Evolutionary conservation across 2,329 filamentous ascomycete species (phyloP).

Genomic region (Penicillium sp.): DNA sequence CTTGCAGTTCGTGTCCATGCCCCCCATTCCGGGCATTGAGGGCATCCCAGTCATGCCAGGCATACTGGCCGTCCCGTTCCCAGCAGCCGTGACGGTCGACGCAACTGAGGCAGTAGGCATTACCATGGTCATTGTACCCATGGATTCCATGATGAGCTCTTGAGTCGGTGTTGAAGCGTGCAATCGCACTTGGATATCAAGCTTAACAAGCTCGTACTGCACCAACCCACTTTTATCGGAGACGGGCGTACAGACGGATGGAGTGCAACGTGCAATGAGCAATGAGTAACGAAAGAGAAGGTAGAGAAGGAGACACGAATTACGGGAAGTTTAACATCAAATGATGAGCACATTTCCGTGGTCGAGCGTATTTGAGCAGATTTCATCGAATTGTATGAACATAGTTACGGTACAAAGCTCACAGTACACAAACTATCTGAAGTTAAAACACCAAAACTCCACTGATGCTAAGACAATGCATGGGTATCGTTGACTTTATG

Average conservation of each 20-base stretch:
- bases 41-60: neutral
- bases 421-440: neutral
- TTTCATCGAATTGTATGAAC: slow-evolving; percentile 8
- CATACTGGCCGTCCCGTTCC: neutral
- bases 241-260: neutral
- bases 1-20: slow-evolving; percentile 28
- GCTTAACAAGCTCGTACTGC: neutral
- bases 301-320: neutral
- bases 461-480: neutral
- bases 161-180: neutral
- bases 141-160: slow-evolving; percentile 6
- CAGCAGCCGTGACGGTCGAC: neutral
- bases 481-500: slow-evolving; percentile 17
- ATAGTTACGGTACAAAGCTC: neutral
- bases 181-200: neutral
- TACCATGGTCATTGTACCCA: slow-evolving; percentile 8
- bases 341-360: slow-evolving; percentile 11
- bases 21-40: slow-evolving; percentile 13
- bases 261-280: neutral
- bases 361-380: slow-evolving; percentile 24
- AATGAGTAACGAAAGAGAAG: neutral
- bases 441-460: neutral
- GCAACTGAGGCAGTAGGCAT: slow-evolving; percentile 6
- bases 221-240: neutral
- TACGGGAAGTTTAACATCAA: neutral